Base-by-base conservation (phyloP, 2,329 filamentous ascomycete genomes). In the Didymella lethalis region DNA sequence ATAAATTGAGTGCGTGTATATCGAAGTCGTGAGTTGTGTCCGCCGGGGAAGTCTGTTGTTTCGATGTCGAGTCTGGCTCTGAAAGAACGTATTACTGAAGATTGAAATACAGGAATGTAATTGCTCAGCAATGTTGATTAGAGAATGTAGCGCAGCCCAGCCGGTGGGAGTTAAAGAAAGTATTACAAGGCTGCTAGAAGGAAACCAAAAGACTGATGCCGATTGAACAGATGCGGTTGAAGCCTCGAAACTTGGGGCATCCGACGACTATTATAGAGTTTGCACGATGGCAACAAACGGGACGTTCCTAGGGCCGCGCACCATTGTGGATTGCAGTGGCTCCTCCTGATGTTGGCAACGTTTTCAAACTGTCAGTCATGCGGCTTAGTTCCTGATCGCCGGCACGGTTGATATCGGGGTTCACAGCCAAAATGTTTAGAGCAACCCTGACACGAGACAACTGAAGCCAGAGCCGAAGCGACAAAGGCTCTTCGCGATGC, bases 71-170 rank as follows among this genome's bases (percentile, higher is more conserved):
- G 71, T 64, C 70, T 68, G 72, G 71, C 70, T 75, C 68, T 69
- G 65, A 77, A 77, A 72, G 71, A 76, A 73, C 64, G 70, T 72
- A 75, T 75, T 76, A 75, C 64, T 67, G 64, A 63, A 67, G 68
- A 60, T 68, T 65, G 64, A 65, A 67, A 61, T 63, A 66, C 64
- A 73, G 64, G 63, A 66, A 67, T 63, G 64, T 66, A 65, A 76
- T 78, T 78, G 77, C 72, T 71, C 77, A 78, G 76, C 76, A 79
- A 79, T 75, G 68, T 74, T 56, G 61, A 76, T 76, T 79, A 82
- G 82, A 74, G 80, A 83, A 82, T 79, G 81, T 77, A 82, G 73
- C 77, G 78, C 78, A 80, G 79, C 82, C 81, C 82, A 83, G 76
- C 82, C 82, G 82, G 82, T 83, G 82, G 81, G 81, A 73, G 71